Base-by-base conservation (phyloP, 2,329 filamentous ascomycete genomes). In the Colletotrichum ledebouriae region DNA sequence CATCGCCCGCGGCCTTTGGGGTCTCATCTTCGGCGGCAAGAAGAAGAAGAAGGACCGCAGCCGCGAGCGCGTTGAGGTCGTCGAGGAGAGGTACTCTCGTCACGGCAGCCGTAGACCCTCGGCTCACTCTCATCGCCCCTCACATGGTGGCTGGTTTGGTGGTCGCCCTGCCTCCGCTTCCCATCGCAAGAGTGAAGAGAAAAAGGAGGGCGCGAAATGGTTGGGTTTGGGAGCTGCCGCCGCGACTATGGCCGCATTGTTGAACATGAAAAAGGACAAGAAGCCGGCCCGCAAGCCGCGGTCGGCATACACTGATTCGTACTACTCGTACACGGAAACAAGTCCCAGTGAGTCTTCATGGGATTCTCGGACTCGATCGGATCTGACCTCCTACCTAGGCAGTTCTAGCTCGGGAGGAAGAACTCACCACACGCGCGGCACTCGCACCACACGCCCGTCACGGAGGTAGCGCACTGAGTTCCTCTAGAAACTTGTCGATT, bases 1-100 rank as follows among this genome's bases (percentile, higher is more conserved):
- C 82, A 89, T 90, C 68, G 84, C 86, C 67, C 84, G 86, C 71
- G 87, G 87, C 13, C 80, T 90, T 49, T 91, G 89, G 85, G 84
- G 87, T 71, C 85, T 86, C 56, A 77, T 92, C 72, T 87, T 93
- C 71, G 90, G 90, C 37, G 85, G 88, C 73, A 82, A 82, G 72
- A 82, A 82, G 74, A 82, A 82, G 74, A 82, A 82, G 74, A 78
- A 81, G 71, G 79, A 78, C 71, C 79, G 78, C 60, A 80, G 80
- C 34, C 77, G 84, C 25, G 87, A 89, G 70, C 80, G 82, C 53
- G 85, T 90, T 73, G 88, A 91, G 55, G 81, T 89, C 62, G 82
- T 86, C 73, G 89, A 92, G 75, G 89, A 92, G 76, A 86, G 86
- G 50, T 88, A 87, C 77, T 85, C 84, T 15, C 82, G 82, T 67